These are phyloP conservation scores for Piper betle DNA, from an alignment of 164 flowering plant species.

Conservation along the genomic window DNA sequence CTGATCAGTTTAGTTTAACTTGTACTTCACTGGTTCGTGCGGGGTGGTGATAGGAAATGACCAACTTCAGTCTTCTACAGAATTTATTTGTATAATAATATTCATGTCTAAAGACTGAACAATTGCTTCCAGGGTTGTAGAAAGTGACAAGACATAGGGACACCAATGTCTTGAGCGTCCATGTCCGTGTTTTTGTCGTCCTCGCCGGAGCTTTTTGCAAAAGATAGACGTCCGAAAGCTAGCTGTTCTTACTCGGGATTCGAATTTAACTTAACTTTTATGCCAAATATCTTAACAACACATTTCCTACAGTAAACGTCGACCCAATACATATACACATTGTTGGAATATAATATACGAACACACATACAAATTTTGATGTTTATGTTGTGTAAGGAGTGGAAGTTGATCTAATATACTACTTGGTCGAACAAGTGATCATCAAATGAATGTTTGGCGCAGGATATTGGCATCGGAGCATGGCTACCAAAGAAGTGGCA, in stretches of 20 bases:
- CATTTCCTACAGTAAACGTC: too few species aligned
- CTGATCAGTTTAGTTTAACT: neutral
- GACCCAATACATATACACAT: too few species aligned
- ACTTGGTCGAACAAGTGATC: neutral
- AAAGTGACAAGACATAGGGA: slow-evolving; percentile 8
- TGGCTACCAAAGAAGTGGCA: slow-evolving; percentile 89
- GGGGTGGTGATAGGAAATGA: neutral
- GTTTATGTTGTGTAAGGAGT: too few species aligned
- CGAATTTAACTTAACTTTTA: neutral
- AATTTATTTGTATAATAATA: too few species aligned
- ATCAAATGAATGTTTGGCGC: neutral
- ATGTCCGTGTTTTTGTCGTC: neutral
- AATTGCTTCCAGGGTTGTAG: slow-evolving; percentile 6
- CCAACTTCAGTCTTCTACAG: neutral
- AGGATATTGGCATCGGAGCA: slow-evolving; percentile 87
- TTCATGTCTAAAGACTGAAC: slow-evolving; percentile 6
- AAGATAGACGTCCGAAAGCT: neutral
- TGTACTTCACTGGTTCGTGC: neutral
- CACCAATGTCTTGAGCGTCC: slow-evolving; percentile 1
- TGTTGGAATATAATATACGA: too few species aligned
- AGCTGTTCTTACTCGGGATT: neutral
- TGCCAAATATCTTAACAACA: too few species aligned
- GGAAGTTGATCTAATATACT: too few species aligned
- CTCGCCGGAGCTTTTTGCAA: neutral
- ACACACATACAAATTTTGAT: too few species aligned